Evolutionary conservation across 2,329 filamentous ascomycete species (phyloP), one percentile per base, ranked within the genome.

Genomic region (Neofusicoccum ribis): DNA sequence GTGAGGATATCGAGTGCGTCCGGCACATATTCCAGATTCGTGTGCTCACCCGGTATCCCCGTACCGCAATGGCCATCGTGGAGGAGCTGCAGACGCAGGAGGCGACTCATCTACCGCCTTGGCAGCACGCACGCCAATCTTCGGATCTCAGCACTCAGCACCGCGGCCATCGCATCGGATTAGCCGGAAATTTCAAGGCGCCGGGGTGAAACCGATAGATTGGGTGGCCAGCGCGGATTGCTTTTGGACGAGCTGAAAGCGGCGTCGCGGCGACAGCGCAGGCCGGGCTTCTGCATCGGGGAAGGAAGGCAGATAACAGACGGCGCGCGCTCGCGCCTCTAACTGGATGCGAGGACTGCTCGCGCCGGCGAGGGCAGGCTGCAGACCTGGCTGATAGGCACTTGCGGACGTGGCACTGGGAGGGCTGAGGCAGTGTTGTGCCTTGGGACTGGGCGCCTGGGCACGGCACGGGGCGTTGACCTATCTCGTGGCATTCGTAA

Each of bases 401-500:
- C 2, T 1, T 6, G 49, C 49, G n/a, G 20, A n/a, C 49, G 49
- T 51, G 31, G 49, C 49, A 36, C 23, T 51, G 46, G 46, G 9
- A 31, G 46, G 43, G 17, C 17, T n/a, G 15, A n/a, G 43, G 43
- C 43, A 46, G 14, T 46, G 8, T 46, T 5, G 43, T 46, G 43
- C 43, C 43, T 46, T 49, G 46, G 20, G 49, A n/a, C 52, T 56
- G 54, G 27, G 54, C 54, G 54, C 39, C 23, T 36, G 54, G 54
- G 54, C 39, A 17, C 54, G 20, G 54, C 39, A 39, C 50, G 50
- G 50, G 50, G 50, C 50, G 50, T 39, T n/a, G 54, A 14, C 20
- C 54, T 31, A 31, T 44, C 39, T 58, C 54, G 54, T 44, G 52
- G 52, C 52, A 43, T 58, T 58, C 52, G 52, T 43, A 58, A 43